Percentiles rank a stretch among this genome's conserved stretches.
These are phyloP conservation scores for Verticillium zaregamsianum DNA, from an alignment of 2,329 filamentous ascomycete genomes.

Conservation along the genomic window DNA sequence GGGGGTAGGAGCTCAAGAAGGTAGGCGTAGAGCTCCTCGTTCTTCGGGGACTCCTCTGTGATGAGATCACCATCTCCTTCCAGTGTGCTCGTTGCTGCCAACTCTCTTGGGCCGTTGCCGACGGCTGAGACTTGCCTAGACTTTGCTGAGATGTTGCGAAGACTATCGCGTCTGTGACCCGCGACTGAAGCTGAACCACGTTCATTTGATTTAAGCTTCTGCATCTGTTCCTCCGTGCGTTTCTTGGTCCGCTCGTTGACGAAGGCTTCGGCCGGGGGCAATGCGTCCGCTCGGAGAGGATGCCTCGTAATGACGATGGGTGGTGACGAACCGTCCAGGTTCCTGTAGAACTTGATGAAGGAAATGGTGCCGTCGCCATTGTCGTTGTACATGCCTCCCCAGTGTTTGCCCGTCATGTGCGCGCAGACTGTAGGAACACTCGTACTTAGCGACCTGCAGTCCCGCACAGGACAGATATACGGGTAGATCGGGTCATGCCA, in stretches of 20 bases:
- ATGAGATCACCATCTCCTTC: not conserved
- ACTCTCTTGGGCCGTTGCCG: not conserved
- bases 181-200: not conserved
- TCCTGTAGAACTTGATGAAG: conserved; percentile 14
- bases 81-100: not conserved
- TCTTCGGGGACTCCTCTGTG: not conserved
- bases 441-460: conserved; percentile 25
- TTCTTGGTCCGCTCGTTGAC: not conserved
- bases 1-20: not conserved
- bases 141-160: not conserved
- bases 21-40: not conserved
- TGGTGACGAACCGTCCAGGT: not conserved
- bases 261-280: conserved; percentile 12
- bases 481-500: conserved; percentile 16
- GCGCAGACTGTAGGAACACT: conserved; percentile 11
- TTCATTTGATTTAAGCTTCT: not conserved
- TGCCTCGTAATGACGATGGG: conserved; percentile 20
- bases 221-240: not conserved
- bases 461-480: conserved; percentile 32
- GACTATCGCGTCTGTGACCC: too few relatives aligned
- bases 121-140: not conserved
- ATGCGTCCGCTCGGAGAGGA: conserved; percentile 13
- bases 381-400: conserved; percentile 26
- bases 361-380: conserved; percentile 36
- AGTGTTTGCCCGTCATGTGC: conserved; percentile 13